A percentile compares a stretch with the other conserved stretches of the same genome.
phyloP scores from a whole-genome alignment of 1,284 basidiomycete genomes.

The Athelia psychrophila region DNA sequence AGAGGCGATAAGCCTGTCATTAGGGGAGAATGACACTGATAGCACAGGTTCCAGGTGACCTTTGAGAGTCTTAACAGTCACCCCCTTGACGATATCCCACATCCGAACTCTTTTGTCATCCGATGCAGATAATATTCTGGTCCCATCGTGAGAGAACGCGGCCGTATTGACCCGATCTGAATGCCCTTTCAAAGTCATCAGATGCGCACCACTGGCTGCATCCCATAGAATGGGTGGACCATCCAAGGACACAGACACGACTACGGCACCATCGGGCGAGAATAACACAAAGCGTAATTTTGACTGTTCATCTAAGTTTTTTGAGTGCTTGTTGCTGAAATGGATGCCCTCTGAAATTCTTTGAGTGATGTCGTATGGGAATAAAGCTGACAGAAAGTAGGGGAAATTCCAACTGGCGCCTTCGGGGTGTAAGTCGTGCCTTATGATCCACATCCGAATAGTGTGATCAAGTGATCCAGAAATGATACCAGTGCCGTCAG shows the following conservation, averaged over 20 bases:
- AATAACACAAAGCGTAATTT: not conserved
- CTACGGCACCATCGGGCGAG: not conserved
- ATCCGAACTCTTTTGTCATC: not conserved
- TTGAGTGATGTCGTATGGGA: too few relatives aligned
- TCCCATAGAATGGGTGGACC: not conserved
- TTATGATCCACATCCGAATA: not conserved
- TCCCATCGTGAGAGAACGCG: not conserved
- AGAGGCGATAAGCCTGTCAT: conserved; percentile 11
- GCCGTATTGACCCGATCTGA: not conserved
- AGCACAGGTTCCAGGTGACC: conserved; percentile 8
- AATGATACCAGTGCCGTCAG: not conserved
- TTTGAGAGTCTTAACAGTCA: conserved; percentile 2
- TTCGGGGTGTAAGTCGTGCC: too few relatives aligned
- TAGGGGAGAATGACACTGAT: conserved; percentile 14
- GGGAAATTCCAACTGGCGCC: too few relatives aligned
- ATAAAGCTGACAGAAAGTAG: too few relatives aligned
- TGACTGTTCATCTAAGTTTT: not conserved
- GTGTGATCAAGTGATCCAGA: not conserved
- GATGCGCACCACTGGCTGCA: not conserved
- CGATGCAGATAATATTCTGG: not conserved
- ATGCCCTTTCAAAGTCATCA: not conserved
- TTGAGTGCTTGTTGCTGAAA: not conserved
- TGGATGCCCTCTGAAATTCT: too few relatives aligned
- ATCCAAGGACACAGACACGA: not conserved
- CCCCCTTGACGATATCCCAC: not conserved